phyloP scores from a whole-genome alignment of 768 basidiomycete genomes.

The Boletus reticuloceps region DNA sequence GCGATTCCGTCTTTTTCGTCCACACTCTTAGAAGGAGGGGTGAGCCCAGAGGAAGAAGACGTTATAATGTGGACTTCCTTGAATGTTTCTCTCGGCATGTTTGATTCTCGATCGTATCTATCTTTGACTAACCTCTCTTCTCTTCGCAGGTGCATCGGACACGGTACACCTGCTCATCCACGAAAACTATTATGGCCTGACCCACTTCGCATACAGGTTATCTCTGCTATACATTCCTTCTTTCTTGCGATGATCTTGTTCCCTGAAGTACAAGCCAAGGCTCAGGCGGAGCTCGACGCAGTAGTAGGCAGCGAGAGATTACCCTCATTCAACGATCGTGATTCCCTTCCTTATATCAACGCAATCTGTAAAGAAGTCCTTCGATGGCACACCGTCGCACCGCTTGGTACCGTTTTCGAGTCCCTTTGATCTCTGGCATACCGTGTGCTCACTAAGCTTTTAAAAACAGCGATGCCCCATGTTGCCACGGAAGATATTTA shows the following conservation, averaged over 20 bases:
- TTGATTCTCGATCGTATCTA: accelerated
- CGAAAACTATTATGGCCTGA: slow-evolving; percentile 29
- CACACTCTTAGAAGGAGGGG: slow-evolving; percentile 8
- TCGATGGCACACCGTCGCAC: slow-evolving; percentile 21
- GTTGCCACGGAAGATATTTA: slow-evolving; percentile 20
- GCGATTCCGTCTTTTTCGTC: slow-evolving; percentile 21
- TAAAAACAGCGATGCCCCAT: slow-evolving; percentile 14
- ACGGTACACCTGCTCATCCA: slow-evolving; percentile 38
- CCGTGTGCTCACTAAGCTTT: not conserved
- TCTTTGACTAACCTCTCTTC: not conserved
- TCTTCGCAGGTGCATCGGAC: slow-evolving; percentile 41
- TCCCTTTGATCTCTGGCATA: slow-evolving; percentile 13
- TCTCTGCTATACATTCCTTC: slow-evolving; percentile 18
- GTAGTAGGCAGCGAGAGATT: slow-evolving; percentile 21
- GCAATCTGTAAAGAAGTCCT: slow-evolving; percentile 26
- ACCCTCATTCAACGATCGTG: slow-evolving; percentile 18
- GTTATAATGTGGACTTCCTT: slow-evolving; percentile 18
- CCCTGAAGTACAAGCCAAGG: slow-evolving; percentile 25
- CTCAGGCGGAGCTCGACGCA: slow-evolving; percentile 23
- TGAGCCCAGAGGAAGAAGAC: slow-evolving; percentile 17
- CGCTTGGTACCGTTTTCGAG: slow-evolving; percentile 16
- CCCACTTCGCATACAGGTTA: not conserved
- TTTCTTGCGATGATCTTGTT: slow-evolving; percentile 25
- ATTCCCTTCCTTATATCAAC: slow-evolving; percentile 24
- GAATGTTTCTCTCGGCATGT: slow-evolving; percentile 9